Evolutionary conservation across 331 rosid species (phyloP), one percentile per base, ranked within the genome.

Genomic region (Telfairia occidentalis): DNA sequence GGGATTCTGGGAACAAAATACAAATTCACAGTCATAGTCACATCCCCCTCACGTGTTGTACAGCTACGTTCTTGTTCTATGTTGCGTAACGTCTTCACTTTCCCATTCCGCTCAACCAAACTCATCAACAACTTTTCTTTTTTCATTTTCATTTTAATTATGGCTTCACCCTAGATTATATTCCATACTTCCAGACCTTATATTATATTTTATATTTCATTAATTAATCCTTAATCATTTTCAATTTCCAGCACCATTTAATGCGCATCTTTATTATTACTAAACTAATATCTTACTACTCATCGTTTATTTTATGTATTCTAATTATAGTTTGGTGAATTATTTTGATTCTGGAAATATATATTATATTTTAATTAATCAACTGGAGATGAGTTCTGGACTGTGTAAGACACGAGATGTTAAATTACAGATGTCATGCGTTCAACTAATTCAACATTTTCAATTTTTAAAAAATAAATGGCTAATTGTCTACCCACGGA

Each of bases 1-100:
- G 55, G 74, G 55, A 67, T 67, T 67, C 74, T 43, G 74, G 74
- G 74, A 42, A 67, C 13, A 18, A n/a, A 16, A 30, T n/a, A n/a
- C n/a, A n/a, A n/a, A n/a, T n/a, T n/a, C n/a, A n/a, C n/a, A 24
- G 10, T 9, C n/a, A 64, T 29, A 35, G 9, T 18, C 71, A 61
- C 28, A n/a, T 8, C 2, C 34, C 45, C 23, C 6, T 67, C 74
- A 67, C 74, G 74, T 67, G 55, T 4, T 5, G 12, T 43, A 43
- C 74, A 67, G 74, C 71, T 63, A 2, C 40, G 19, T 8, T 50
- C 24, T 9, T 50, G 57, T 57, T 57, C 35, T 26, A 57, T 12
- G 1, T 55, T 55, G 16, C n/a, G n/a, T 57, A 57, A 57, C 64
- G n/a, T 57, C 35, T 57, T 57, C 64, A 1, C 23, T 55, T 23